Conservation (phyloP, 768 basidiomycete genomes). For the Podaxis mareebaensis region DNA sequence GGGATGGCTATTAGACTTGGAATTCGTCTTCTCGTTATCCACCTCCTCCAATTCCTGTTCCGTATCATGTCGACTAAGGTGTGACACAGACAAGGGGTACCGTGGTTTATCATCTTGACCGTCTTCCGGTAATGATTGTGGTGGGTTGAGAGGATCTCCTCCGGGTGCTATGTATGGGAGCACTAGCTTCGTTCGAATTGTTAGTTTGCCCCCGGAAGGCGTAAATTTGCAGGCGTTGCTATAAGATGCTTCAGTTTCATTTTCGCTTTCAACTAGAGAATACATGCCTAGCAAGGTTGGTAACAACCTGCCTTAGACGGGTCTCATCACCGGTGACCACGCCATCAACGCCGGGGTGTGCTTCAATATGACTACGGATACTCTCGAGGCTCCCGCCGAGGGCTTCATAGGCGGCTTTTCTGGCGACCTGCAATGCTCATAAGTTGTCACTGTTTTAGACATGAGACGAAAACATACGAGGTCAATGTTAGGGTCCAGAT, state of each 20-base stretch:
- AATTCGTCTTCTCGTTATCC: conserved; percentile 28
- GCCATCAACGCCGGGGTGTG: conserved; percentile 55
- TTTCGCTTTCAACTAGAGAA: background rate
- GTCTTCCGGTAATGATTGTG: conserved; percentile 6
- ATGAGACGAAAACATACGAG: conserved; percentile 36
- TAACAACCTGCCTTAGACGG: conserved; percentile 77
- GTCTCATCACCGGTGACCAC: conserved; percentile 85
- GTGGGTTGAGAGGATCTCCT: conserved; percentile 21
- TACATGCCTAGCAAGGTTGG: conserved; percentile 74
- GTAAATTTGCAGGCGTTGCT: conserved; percentile 86
- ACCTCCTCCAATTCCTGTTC: conserved; percentile 17
- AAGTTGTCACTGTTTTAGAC: background rate
- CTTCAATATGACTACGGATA: conserved; percentile 40
- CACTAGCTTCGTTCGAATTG: conserved; percentile 66
- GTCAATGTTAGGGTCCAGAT: conserved; percentile 70
- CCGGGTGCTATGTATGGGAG: conserved; percentile 28
- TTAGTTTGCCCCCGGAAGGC: conserved; percentile 64
- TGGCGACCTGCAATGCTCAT: conserved; percentile 46
- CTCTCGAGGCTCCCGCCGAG: conserved; percentile 48
- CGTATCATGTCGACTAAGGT: conserved; percentile 13
- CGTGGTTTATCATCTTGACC: conserved; percentile 2
- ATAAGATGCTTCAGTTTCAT: background rate
- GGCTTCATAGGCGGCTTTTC: conserved; percentile 59
- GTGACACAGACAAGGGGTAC: conserved; percentile 7
- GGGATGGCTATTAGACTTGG: background rate